Evolutionary conservation across 1,284 basidiomycete genomes (phyloP).

Genomic region (Ceratobasidium sp.): DNA sequence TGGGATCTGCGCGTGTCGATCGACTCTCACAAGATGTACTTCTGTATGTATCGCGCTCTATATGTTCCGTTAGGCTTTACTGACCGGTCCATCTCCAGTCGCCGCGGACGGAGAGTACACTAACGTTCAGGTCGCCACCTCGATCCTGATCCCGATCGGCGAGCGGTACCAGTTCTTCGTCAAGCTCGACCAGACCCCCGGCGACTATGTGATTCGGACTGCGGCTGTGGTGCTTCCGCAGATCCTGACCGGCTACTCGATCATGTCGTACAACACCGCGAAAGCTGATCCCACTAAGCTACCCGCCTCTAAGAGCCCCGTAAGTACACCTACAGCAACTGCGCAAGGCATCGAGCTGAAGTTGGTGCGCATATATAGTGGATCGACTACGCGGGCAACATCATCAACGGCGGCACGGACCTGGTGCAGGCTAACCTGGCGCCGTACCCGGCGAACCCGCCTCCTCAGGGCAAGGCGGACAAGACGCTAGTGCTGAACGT

Average conservation of each 20-base stretch:
- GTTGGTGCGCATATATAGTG: conserved; percentile 1
- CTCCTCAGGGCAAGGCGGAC: conserved; percentile 36
- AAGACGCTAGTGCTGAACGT: conserved; percentile 30
- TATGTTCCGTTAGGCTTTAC: neutral
- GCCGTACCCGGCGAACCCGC: conserved; percentile 34
- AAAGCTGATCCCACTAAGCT: conserved; percentile 21
- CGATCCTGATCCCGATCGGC: conserved; percentile 35
- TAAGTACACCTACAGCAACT: neutral
- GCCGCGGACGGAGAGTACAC: conserved; percentile 46
- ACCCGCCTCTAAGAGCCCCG: conserved; percentile 23
- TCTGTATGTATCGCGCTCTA: conserved; percentile 6
- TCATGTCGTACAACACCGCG: conserved; percentile 43
- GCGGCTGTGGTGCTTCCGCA: conserved; percentile 39
- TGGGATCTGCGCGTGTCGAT: conserved; percentile 38
- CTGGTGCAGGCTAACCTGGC: conserved; percentile 23
- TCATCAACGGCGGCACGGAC: conserved; percentile 30
- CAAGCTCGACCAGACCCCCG: conserved; percentile 44
- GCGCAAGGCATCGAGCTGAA: neutral
- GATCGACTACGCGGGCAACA: conserved; percentile 44
- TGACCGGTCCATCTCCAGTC: neutral
- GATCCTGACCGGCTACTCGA: conserved; percentile 41
- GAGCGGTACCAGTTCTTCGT: conserved; percentile 45
- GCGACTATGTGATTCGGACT: conserved; percentile 46
- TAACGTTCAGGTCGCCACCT: conserved; percentile 38
- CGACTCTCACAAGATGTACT: conserved; percentile 28